Conservation (phyloP, 2,329 filamentous ascomycete genomes). For the Sporothrix schenckii region DNA sequence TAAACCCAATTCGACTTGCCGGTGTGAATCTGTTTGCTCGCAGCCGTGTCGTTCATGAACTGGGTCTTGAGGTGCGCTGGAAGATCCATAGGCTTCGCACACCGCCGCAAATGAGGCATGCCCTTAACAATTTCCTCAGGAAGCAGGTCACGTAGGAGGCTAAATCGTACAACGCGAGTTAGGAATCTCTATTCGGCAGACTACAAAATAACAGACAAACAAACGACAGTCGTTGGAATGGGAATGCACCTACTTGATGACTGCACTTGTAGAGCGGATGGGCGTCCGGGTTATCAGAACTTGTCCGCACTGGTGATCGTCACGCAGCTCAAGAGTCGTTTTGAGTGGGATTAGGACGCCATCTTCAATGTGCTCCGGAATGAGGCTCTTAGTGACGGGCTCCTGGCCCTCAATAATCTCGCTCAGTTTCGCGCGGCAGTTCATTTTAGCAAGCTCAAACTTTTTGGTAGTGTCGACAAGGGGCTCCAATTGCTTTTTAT, state of each 20-base stretch:
- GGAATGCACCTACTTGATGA: constrained; percentile 66
- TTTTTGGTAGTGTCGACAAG: constrained; percentile 19
- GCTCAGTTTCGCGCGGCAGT: constrained; percentile 33
- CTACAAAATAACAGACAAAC: too few relatives aligned
- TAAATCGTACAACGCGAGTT: constrained; percentile 38
- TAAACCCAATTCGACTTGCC: constrained; percentile 64
- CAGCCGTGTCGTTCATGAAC: constrained; percentile 61
- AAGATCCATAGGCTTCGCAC: constrained; percentile 71
- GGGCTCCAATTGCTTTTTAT: not conserved
- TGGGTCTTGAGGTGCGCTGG: constrained; percentile 65
- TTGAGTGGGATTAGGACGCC: constrained; percentile 65
- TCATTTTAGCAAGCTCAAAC: constrained; percentile 34
- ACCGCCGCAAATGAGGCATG: constrained; percentile 73
- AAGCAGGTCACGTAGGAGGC: constrained; percentile 59
- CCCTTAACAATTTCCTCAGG: constrained; percentile 65
- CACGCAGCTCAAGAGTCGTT: constrained; percentile 64
- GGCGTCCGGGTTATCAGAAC: constrained; percentile 74
- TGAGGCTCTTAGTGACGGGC: constrained; percentile 41
- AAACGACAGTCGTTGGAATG: not conserved
- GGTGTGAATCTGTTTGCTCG: constrained; percentile 60
- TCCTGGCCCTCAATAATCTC: constrained; percentile 41
- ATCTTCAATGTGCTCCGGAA: constrained; percentile 45
- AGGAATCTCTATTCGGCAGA: not conserved
- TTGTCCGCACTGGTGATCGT: constrained; percentile 61
- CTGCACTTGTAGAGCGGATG: constrained; percentile 69